Evolutionary conservation across 371 early-diverging fungal species (phyloP).

Genomic region (Coemansia sp.): DNA sequence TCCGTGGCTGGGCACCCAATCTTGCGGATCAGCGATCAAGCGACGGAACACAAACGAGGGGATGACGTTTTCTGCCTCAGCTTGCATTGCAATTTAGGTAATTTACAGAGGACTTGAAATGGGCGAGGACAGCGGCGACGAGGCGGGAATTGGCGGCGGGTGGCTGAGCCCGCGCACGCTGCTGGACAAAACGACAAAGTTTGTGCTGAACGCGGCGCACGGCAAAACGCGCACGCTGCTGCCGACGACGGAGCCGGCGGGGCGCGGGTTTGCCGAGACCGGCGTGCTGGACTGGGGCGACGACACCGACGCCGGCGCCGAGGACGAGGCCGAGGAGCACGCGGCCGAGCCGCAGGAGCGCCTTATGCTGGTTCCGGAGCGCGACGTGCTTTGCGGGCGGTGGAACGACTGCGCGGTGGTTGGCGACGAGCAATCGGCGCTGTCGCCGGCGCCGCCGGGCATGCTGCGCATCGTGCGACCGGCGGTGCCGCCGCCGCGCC

Average conservation of each 20-base stretch:
- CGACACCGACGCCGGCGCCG: slow-evolving; percentile 1
- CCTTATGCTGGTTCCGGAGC: slow-evolving; percentile 21
- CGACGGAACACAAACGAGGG: too few species aligned
- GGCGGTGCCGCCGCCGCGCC: slow-evolving; percentile 9
- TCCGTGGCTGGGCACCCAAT: too few species aligned
- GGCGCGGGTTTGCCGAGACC: slow-evolving; percentile 4
- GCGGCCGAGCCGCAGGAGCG: neutral
- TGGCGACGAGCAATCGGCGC: neutral
- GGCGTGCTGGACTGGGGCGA: slow-evolving; percentile 17
- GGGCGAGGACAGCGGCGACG: slow-evolving; percentile 1
- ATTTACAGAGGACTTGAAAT: neutral
- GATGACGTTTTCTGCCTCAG: neutral
- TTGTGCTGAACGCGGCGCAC: slow-evolving; percentile 45
- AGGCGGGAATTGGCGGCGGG: neutral
- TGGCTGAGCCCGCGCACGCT: slow-evolving; percentile 20
- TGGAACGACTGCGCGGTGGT: slow-evolving; percentile 12
- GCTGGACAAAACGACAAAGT: slow-evolving; percentile 38
- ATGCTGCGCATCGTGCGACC: slow-evolving; percentile 19
- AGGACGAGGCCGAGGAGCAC: neutral
- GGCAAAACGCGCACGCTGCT: slow-evolving; percentile 42
- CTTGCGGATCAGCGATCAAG: too few species aligned
- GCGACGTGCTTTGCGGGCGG: slow-evolving; percentile 28
- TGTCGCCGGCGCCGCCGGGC: slow-evolving; percentile 14
- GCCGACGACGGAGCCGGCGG: slow-evolving; percentile 28
- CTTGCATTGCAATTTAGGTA: neutral